Evolutionary conservation across 495 filamentous ascomycete species (phyloP).

Genomic region (Aspergillus cavernicola): DNA sequence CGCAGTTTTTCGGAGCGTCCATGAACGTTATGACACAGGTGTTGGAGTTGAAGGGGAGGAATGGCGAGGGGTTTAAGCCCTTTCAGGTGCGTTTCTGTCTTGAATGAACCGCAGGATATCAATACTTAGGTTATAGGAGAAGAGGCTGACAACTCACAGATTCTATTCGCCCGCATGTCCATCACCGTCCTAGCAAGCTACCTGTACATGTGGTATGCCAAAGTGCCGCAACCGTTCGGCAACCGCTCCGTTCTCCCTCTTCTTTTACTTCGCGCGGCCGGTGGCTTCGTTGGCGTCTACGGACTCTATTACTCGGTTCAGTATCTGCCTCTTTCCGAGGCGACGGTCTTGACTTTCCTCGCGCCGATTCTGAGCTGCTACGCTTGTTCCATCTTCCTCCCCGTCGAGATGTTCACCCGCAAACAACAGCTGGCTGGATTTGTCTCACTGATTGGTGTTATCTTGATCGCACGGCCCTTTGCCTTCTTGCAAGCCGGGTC

Average conservation of each 20-base stretch:
- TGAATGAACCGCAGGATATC: too few relatives aligned
- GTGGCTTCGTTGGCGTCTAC: slow-evolving; percentile 85
- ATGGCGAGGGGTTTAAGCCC: slow-evolving; percentile 69
- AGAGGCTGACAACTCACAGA: slow-evolving; percentile 32
- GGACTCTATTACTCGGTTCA: slow-evolving; percentile 77
- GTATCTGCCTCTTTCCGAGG: slow-evolving; percentile 86
- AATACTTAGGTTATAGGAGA: too few relatives aligned
- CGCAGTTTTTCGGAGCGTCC: slow-evolving; percentile 79
- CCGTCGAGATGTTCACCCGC: slow-evolving; percentile 72
- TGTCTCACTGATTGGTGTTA: slow-evolving; percentile 73
- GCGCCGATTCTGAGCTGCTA: slow-evolving; percentile 80
- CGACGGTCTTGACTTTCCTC: slow-evolving; percentile 90
- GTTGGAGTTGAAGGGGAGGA: slow-evolving; percentile 65
- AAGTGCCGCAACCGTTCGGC: slow-evolving; percentile 69
- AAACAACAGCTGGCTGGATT: slow-evolving; percentile 73
- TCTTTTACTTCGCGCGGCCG: slow-evolving; percentile 63
- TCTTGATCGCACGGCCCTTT: slow-evolving; percentile 79
- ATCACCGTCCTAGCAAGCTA: slow-evolving; percentile 66
- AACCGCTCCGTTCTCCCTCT: slow-evolving; percentile 58
- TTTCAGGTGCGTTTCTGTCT: slow-evolving; percentile 59
- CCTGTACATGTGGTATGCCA: slow-evolving; percentile 71
- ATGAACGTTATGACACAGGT: slow-evolving; percentile 87
- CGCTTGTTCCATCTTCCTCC: slow-evolving; percentile 69
- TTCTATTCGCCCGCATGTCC: slow-evolving; percentile 81
- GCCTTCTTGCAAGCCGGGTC: slow-evolving; percentile 19